These are phyloP conservation scores for Pleurostoma richardsiae DNA, from an alignment of 2,329 filamentous ascomycete species.

Conservation along the genomic window DNA sequence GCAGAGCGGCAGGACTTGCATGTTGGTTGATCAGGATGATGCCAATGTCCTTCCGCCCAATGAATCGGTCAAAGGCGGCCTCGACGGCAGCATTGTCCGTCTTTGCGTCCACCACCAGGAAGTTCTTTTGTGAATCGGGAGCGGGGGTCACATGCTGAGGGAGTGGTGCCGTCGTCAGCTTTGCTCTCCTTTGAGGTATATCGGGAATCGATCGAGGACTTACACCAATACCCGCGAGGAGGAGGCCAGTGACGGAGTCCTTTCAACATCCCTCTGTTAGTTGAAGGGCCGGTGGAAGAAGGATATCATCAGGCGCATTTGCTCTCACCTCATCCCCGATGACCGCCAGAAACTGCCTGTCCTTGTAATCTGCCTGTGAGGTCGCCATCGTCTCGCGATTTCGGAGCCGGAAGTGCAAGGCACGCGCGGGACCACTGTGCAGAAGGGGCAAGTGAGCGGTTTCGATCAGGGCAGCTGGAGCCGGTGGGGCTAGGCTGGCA, in stretches of 20 bases:
- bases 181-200: background rate
- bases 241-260: constrained; percentile 93
- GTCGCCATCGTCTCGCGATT: constrained; percentile 27
- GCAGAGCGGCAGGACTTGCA: constrained; percentile 44
- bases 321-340: constrained; percentile 88
- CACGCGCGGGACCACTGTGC: no score
- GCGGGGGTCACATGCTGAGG: constrained; percentile 81
- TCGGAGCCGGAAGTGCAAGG: no score
- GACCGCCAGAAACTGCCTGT: constrained; percentile 93
- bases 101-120: constrained; percentile 91
- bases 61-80: constrained; percentile 84
- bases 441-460: no score
- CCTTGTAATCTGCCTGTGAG: constrained; percentile 61
- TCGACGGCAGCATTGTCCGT: constrained; percentile 87
- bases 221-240: constrained; percentile 93
- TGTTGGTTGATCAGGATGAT: constrained; percentile 98
- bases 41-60: constrained; percentile 90
- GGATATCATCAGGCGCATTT: background rate
- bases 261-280: constrained; percentile 31
- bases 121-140: constrained; percentile 92
- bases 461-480: no score
- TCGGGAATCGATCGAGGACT: constrained; percentile 16
- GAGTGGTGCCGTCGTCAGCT: constrained; percentile 6
- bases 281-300: background rate
- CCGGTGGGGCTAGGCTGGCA: no score